Conservation (phyloP, 495 filamentous ascomycete species). For the Talaromyces stipitatus region DNA sequence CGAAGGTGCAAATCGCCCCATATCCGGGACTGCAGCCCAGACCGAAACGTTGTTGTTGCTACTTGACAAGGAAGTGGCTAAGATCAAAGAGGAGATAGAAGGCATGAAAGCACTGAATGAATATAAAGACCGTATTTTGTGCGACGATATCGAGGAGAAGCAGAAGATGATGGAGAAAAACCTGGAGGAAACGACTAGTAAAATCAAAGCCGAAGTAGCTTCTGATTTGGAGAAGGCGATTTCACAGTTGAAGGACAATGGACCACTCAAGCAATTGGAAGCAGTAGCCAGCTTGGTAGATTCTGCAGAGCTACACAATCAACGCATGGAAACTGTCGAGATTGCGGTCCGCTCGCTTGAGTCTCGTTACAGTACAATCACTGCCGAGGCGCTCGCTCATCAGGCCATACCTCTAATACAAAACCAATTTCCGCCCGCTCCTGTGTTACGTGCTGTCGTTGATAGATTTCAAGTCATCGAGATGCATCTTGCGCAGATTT, state of each 20-base stretch:
- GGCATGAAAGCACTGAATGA: conserved; percentile 15
- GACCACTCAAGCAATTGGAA: conserved; percentile 6
- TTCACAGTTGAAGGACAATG: conserved; percentile 10
- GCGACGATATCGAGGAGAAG: not conserved
- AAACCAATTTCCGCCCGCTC: conserved; percentile 21
- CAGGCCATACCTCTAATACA: conserved; percentile 28
- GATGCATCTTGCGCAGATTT: not conserved
- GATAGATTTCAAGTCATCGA: not conserved
- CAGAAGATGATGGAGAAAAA: not conserved
- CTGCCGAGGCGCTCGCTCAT: conserved; percentile 22
- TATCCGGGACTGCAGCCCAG: not conserved
- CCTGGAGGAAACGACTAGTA: not conserved
- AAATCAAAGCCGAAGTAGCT: conserved; percentile 3
- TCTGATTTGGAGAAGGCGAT: conserved; percentile 6
- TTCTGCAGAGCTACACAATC: not conserved
- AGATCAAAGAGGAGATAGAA: conserved; percentile 4
- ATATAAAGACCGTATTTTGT: conserved; percentile 6
- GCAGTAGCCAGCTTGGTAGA: not conserved
- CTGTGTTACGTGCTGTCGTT: not conserved
- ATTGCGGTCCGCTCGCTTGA: conserved; percentile 30
- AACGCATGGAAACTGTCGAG: conserved; percentile 10
- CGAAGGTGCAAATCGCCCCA: not conserved
- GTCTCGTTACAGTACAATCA: conserved; percentile 26
- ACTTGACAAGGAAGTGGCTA: not conserved
- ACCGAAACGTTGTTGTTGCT: not conserved